Percentiles rank a stretch among this genome's conserved stretches.
These are phyloP conservation scores for Penicillium herquei DNA, from an alignment of 495 filamentous ascomycete genomes.

Conservation along the genomic window DNA sequence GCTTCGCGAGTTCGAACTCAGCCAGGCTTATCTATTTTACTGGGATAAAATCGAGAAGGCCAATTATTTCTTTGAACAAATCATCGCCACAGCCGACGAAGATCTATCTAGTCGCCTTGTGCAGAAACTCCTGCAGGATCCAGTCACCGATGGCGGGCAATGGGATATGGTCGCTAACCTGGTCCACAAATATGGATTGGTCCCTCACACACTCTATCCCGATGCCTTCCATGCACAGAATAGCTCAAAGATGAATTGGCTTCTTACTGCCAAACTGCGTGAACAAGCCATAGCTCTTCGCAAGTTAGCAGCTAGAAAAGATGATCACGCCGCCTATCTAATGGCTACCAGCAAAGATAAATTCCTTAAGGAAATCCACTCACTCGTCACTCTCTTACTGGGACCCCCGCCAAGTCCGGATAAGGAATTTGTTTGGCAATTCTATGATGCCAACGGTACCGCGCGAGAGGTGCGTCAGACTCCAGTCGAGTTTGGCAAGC, in stretches of 20 bases:
- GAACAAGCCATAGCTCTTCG: constrained; percentile 72
- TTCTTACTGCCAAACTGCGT: constrained; percentile 83
- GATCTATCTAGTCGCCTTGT: constrained; percentile 68
- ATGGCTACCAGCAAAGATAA: constrained; percentile 59
- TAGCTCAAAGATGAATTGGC: constrained; percentile 63
- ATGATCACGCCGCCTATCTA: constrained; percentile 3
- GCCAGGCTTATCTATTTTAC: constrained; percentile 88
- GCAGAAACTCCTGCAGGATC: constrained; percentile 60
- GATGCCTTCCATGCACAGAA: constrained; percentile 74
- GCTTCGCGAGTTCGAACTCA: constrained; percentile 76
- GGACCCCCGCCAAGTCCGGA: constrained; percentile 69
- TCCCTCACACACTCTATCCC: constrained; percentile 76
- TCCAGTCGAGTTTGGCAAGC: constrained; percentile 62
- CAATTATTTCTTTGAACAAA: constrained; percentile 82
- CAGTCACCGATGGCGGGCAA: constrained; percentile 80
- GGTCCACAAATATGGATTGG: constrained; percentile 78
- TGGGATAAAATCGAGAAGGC: constrained; percentile 94
- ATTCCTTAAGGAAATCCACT: constrained; percentile 75
- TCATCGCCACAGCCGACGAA: constrained; percentile 67
- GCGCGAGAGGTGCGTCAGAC: constrained; percentile 58
- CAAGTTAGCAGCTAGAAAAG: constrained; percentile 32
- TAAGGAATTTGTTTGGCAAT: constrained; percentile 73
- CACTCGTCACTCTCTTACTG: constrained; percentile 73
- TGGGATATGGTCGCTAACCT: constrained; percentile 93
- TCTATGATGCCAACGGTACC: constrained; percentile 62